A percentile compares a stretch with the other conserved stretches of the same genome.
Evolutionary conservation across 306 rosid genomes (phyloP).

Genomic region (Notholithocarpus densiflorus): DNA sequence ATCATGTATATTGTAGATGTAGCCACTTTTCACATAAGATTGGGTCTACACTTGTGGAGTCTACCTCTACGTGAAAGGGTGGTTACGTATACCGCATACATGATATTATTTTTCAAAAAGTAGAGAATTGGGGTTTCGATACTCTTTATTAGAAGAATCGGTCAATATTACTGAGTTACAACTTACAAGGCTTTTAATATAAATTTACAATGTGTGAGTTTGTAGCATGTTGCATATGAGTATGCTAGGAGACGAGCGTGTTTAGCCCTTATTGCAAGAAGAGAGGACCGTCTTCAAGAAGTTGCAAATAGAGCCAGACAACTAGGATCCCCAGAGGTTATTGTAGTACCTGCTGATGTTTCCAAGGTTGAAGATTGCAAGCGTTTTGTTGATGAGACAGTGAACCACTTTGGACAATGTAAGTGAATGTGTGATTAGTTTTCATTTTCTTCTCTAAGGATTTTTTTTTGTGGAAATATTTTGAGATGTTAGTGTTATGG

Average conservation of each 20-base stretch:
- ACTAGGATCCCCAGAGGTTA: slow-evolving; percentile 40
- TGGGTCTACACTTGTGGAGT: no score
- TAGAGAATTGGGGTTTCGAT: no score
- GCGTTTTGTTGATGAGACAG: slow-evolving; percentile 31
- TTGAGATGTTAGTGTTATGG: background rate
- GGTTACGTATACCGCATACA: no score
- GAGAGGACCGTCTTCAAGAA: slow-evolving; percentile 33
- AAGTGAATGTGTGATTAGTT: background rate
- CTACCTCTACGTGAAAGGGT: no score
- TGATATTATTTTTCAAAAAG: no score
- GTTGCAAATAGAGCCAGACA: slow-evolving; percentile 31
- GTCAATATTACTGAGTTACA: no score
- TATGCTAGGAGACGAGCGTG: slow-evolving; percentile 42
- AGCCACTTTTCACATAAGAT: no score
- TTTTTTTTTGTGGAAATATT: no score
- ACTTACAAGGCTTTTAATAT: no score
- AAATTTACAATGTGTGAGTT: background rate
- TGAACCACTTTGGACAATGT: slow-evolving; percentile 46
- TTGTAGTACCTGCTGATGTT: slow-evolving; percentile 45
- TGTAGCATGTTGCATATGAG: slow-evolving; percentile 49
- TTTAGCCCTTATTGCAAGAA: slow-evolving; percentile 44
- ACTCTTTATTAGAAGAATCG: no score
- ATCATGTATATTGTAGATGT: no score
- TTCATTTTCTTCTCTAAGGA: no score
- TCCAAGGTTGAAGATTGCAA: slow-evolving; percentile 35